These are phyloP conservation scores for Neurospora sp. DNA, from an alignment of 495 filamentous ascomycete species.

Conservation along the genomic window DNA sequence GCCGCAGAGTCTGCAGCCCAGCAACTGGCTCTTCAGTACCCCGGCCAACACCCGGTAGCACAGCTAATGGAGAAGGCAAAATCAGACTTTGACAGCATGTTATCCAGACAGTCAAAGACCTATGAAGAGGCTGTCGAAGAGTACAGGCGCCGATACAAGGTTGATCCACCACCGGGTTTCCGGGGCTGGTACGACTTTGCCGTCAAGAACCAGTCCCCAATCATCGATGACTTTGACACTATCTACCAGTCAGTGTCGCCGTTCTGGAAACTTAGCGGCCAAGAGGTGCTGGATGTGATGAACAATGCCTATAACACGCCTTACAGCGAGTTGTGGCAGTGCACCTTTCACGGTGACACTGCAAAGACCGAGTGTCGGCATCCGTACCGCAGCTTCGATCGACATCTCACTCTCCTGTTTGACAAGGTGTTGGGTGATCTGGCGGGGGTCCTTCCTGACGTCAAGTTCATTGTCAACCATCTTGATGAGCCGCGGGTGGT, in stretches of 20 bases:
- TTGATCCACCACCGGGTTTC: slow-evolving; percentile 49
- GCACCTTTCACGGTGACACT: slow-evolving; percentile 7
- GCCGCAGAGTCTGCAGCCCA: not conserved
- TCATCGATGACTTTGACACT: slow-evolving; percentile 65
- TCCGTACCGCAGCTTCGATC: slow-evolving; percentile 14
- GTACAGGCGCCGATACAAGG: slow-evolving; percentile 42
- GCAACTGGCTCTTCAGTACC: not conserved
- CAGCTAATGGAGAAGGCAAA: slow-evolving; percentile 32
- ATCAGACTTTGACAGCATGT: slow-evolving; percentile 23
- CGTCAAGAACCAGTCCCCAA: slow-evolving; percentile 40
- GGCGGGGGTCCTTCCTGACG: slow-evolving; percentile 52
- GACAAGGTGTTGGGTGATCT: slow-evolving; percentile 50
- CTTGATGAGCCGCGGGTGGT: slow-evolving; percentile 69
- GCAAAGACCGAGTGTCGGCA: slow-evolving; percentile 18
- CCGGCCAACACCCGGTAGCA: slow-evolving; percentile 35
- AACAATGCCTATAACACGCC: not conserved
- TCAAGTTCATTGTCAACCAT: slow-evolving; percentile 67
- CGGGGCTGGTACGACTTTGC: slow-evolving; percentile 60
- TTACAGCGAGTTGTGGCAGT: slow-evolving; percentile 19
- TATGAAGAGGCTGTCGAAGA: slow-evolving; percentile 34
- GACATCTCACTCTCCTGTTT: slow-evolving; percentile 11
- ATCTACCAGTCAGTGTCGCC: slow-evolving; percentile 20
- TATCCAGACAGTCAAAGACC: slow-evolving; percentile 37
- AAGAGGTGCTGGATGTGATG: slow-evolving; percentile 12
- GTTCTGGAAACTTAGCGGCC: slow-evolving; percentile 18